phyloP scores from a whole-genome alignment of 495 filamentous ascomycete genomes.

The Neurospora sp. region DNA sequence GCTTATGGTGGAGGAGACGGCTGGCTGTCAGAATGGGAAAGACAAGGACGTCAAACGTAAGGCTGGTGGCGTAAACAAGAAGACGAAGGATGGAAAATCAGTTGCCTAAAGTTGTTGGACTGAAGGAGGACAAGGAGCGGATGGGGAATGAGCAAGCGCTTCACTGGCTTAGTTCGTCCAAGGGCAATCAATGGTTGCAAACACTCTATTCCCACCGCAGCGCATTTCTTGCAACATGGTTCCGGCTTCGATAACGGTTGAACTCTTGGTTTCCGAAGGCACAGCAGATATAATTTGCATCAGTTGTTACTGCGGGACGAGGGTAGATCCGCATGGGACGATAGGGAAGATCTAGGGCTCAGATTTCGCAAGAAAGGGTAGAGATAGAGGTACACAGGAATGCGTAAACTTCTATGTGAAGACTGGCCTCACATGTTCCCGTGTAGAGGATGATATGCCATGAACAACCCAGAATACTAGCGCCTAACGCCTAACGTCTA shows the following conservation, averaged over 20 bases:
- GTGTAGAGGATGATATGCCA: neutral
- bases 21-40: neutral
- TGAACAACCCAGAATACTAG: neutral
- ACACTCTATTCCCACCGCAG: neutral
- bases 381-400: neutral
- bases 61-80: neutral
- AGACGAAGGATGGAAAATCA: neutral
- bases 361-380: neutral
- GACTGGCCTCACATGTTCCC: neutral
- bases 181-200: neutral
- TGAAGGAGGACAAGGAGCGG: neutral
- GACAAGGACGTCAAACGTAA: neutral
- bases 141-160: neutral
- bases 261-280: neutral
- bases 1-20: neutral
- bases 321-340: neutral
- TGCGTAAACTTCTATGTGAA: neutral
- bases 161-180: neutral
- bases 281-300: neutral
- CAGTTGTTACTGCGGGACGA: neutral
- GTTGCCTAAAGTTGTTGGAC: neutral
- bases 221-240: neutral
- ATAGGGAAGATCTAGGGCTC: neutral
- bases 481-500: neutral
- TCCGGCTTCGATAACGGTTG: neutral